Percentiles rank a stretch among this genome's conserved stretches.
Conservation (phyloP, 805 yeast species). For the Yamadazyma takamatsuzukensis region DNA sequence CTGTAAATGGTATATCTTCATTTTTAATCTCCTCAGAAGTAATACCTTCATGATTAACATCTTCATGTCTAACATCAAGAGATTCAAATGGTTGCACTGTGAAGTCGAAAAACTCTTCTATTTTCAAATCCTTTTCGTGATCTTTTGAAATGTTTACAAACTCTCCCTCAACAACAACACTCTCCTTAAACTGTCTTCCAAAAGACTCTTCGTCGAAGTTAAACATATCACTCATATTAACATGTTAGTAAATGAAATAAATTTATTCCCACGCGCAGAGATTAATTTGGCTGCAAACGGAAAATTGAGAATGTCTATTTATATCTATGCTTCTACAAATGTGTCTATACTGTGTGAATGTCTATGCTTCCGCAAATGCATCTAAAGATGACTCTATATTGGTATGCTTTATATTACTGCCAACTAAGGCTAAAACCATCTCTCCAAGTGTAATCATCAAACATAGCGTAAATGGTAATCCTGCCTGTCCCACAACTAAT, state of each 20-base stretch:
- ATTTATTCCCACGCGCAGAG: too few relatives aligned
- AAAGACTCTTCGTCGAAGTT: constrained; percentile 9
- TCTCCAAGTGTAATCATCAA: too few relatives aligned
- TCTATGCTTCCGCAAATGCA: background rate
- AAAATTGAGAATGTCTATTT: too few relatives aligned
- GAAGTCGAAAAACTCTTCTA: constrained; percentile 1
- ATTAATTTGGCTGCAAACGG: too few relatives aligned
- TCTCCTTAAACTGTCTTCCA: background rate
- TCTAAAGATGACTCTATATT: background rate
- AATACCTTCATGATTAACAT: too few relatives aligned
- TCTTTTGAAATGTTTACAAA: background rate
- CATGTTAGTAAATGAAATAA: too few relatives aligned
- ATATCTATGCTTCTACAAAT: background rate
- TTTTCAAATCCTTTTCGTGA: too few relatives aligned
- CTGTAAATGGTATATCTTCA: too few relatives aligned
- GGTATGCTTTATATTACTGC: background rate
- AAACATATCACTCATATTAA: constrained; percentile 8
- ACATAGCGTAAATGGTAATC: constrained; percentile 15
- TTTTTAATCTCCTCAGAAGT: too few relatives aligned
- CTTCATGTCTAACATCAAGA: too few relatives aligned
- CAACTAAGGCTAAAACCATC: background rate
- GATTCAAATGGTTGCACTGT: constrained; percentile 2
- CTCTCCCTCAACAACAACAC: background rate
- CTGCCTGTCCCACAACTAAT: constrained; percentile 17
- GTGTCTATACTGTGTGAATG: background rate